Percentiles rank a stretch among this genome's conserved stretches.
Evolutionary conservation across 139 green algal species (phyloP).

Genomic region (Coelastrella sp.): DNA sequence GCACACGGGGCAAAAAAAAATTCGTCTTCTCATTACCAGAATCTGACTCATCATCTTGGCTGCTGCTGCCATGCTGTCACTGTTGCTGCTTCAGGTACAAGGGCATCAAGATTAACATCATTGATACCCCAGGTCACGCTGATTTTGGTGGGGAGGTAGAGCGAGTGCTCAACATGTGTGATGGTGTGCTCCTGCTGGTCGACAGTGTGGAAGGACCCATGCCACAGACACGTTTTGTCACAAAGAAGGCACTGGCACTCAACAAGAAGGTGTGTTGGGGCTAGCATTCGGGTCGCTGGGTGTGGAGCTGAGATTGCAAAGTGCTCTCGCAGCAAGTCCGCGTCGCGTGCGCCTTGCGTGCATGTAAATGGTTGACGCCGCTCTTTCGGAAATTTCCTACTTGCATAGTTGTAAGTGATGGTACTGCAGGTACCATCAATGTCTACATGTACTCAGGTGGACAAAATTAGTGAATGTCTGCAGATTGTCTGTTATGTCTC

Average conservation of each 20-base stretch:
- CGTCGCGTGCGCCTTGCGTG: background rate
- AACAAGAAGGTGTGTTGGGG: conserved; percentile 83
- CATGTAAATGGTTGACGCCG: background rate
- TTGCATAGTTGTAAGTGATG: no score
- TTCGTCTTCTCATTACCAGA: no score
- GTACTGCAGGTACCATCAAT: no score
- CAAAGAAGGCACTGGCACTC: conserved; percentile 95
- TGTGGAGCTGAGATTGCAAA: background rate
- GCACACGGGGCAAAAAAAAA: no score
- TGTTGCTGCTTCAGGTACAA: conserved; percentile 65
- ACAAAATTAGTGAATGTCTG: no score
- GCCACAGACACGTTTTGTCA: conserved; percentile 99
- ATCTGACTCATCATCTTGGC: background rate
- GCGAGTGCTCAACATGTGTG: conserved; percentile 99
- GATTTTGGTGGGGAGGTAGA: conserved; percentile 99
- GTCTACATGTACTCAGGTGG: no score
- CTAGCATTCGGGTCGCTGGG: background rate
- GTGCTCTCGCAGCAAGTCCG: background rate
- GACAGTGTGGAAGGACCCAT: conserved; percentile 97
- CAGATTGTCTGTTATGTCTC: no score
- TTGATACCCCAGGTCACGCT: conserved; percentile 99
- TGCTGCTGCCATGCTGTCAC: background rate
- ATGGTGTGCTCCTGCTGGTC: conserved; percentile 98
- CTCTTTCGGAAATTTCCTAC: no score
- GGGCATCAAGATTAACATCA: conserved; percentile 97